Percentiles rank a stretch among this genome's conserved stretches.
Evolutionary conservation across 2,329 filamentous ascomycete genomes (phyloP).

Genomic region (Talaromyces marneffei): DNA sequence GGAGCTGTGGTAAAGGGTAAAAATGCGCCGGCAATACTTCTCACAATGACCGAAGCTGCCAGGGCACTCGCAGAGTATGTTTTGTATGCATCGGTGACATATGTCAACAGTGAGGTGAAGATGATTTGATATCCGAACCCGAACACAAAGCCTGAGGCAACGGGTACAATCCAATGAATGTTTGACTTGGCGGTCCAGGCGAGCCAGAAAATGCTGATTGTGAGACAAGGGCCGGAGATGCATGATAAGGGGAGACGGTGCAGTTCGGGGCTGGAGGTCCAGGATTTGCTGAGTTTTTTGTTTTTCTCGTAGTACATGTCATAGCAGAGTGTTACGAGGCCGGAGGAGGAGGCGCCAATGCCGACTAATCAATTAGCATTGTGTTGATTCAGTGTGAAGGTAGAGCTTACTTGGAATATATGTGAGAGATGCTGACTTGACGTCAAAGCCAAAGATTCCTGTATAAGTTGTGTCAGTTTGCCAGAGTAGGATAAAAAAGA

Average conservation of each 20-base stretch:
- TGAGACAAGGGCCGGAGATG: constrained; percentile 53
- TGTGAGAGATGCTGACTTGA: constrained; percentile 60
- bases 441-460: constrained; percentile 56
- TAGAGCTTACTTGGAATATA: constrained; percentile 55
- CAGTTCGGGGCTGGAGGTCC: constrained; percentile 41
- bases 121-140: constrained; percentile 58
- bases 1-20: constrained; percentile 49
- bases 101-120: constrained; percentile 61
- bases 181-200: constrained; percentile 51
- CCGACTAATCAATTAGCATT: constrained; percentile 42
- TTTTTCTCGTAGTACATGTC: constrained; percentile 55
- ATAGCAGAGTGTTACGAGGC: constrained; percentile 60
- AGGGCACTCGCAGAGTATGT: constrained; percentile 57
- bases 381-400: not conserved
- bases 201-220: constrained; percentile 45
- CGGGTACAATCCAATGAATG: constrained; percentile 51
- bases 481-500: not conserved
- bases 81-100: constrained; percentile 63
- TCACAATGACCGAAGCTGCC: constrained; percentile 46
- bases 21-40: constrained; percentile 49
- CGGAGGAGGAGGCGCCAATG: constrained; percentile 54
- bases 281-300: constrained; percentile 46
- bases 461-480: constrained; percentile 17
- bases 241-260: constrained; percentile 58
- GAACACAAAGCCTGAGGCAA: constrained; percentile 57